Evolutionary conservation across 768 basidiomycete genomes (phyloP).

Genomic region (Imleria badia): DNA sequence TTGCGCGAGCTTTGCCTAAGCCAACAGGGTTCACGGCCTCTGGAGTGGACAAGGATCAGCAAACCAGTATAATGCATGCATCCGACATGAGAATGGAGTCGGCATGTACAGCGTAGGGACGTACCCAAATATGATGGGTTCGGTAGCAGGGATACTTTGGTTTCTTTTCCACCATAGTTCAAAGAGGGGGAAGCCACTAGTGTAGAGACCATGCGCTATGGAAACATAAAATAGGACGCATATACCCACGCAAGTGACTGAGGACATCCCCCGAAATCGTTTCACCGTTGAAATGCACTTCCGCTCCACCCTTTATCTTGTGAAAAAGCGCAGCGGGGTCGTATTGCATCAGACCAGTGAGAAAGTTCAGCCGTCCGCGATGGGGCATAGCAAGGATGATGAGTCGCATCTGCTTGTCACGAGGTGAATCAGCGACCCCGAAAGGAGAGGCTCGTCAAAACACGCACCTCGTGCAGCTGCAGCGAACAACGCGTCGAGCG

Average conservation of each 20-base stretch:
- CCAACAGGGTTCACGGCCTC: constrained; percentile 90
- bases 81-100: too few species aligned
- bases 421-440: background rate
- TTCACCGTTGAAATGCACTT: constrained; percentile 58
- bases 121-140: constrained; percentile 77
- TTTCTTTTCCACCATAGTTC: constrained; percentile 47
- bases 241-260: constrained; percentile 68
- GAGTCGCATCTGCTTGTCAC: constrained; percentile 57
- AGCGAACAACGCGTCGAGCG: constrained; percentile 73
- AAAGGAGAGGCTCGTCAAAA: background rate
- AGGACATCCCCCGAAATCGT: constrained; percentile 82
- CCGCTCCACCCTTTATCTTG: constrained; percentile 81
- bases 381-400: constrained; percentile 88
- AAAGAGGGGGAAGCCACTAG: constrained; percentile 72
- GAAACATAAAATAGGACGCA: background rate
- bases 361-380: constrained; percentile 81
- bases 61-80: background rate
- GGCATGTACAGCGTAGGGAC: background rate
- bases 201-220: background rate
- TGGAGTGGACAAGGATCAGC: constrained; percentile 20
- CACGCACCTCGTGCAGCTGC: constrained; percentile 57
- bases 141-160: constrained; percentile 77
- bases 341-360: too few species aligned
- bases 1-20: constrained; percentile 85
- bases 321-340: constrained; percentile 78